phyloP scores from a whole-genome alignment of 768 basidiomycete species.

The Tylopilus balloui region DNA sequence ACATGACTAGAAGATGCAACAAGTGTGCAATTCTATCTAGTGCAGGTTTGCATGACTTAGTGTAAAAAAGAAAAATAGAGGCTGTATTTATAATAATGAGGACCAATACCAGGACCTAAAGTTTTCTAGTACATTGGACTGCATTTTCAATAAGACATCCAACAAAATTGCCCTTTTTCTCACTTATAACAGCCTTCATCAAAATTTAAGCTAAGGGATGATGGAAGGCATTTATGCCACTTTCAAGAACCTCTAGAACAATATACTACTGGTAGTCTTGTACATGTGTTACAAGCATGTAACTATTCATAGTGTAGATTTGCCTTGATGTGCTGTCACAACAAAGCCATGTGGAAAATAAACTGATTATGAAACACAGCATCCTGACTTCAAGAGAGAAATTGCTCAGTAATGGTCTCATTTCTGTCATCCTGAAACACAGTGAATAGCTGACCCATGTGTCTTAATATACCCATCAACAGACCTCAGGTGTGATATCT shows the following conservation, averaged over 20 bases:
- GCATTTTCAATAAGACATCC: not conserved
- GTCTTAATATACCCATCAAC: conserved; percentile 5
- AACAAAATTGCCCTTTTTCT: not conserved
- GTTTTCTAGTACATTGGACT: not conserved
- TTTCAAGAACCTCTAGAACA: not conserved
- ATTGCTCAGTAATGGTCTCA: conserved; percentile 23
- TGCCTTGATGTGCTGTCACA: conserved; percentile 24
- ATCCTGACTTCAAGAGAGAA: conserved; percentile 27
- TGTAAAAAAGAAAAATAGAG: too few species aligned
- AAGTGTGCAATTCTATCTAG: too few species aligned
- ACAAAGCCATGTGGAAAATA: conserved; percentile 22
- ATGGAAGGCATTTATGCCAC: not conserved
- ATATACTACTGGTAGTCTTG: too few species aligned
- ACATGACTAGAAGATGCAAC: too few species aligned
- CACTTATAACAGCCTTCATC: not conserved
- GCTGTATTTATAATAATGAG: too few species aligned
- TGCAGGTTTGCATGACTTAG: too few species aligned
- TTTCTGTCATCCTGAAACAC: conserved; percentile 18
- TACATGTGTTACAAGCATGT: too few species aligned
- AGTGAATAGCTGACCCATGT: conserved; percentile 2
- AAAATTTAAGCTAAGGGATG: not conserved
- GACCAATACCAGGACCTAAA: not conserved
- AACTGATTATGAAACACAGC: conserved; percentile 30
- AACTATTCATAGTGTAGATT: too few species aligned
- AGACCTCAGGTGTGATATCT: conserved; percentile 16